phyloP scores from a whole-genome alignment of 768 basidiomycete species.

The Lactarius indigo region DNA sequence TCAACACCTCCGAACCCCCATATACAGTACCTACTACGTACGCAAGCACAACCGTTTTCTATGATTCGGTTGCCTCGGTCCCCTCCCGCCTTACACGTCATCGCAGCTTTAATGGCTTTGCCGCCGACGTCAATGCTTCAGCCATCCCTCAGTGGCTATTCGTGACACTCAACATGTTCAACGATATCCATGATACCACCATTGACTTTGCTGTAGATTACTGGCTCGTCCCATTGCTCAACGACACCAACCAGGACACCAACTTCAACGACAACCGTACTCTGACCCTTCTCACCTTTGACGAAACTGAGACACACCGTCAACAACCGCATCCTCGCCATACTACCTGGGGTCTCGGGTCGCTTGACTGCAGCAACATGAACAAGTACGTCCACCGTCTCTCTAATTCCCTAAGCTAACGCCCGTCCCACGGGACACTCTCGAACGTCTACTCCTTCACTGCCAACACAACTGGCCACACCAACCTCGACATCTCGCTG shows the following conservation, averaged over 20 bases:
- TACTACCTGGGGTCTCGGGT: conserved; percentile 61
- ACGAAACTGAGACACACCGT: conserved; percentile 44
- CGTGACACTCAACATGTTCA: conserved; percentile 56
- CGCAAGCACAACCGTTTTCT: too few relatives aligned
- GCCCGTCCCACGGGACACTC: conserved; percentile 27
- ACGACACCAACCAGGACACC: too few relatives aligned
- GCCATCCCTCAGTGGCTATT: conserved; percentile 60
- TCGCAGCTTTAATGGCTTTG: too few relatives aligned
- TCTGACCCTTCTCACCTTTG: conserved; percentile 35
- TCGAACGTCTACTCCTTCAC: conserved; percentile 53
- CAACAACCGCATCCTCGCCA: conserved; percentile 45
- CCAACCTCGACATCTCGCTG: conserved; percentile 35
- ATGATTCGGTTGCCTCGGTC: not conserved
- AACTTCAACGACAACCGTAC: conserved; percentile 30
- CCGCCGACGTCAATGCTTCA: conserved; percentile 32
- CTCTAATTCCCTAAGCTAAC: not conserved
- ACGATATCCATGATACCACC: conserved; percentile 61
- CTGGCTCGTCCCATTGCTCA: conserved; percentile 52
- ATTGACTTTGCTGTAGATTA: conserved; percentile 47
- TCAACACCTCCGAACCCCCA: too few relatives aligned
- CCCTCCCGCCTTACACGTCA: not conserved
- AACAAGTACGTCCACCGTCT: conserved; percentile 37
- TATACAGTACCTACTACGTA: too few relatives aligned
- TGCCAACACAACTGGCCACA: conserved; percentile 44
- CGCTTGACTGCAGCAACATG: conserved; percentile 55